Evolutionary conservation across 306 rosid species (phyloP).

Genomic region (Sophora flavescens): DNA sequence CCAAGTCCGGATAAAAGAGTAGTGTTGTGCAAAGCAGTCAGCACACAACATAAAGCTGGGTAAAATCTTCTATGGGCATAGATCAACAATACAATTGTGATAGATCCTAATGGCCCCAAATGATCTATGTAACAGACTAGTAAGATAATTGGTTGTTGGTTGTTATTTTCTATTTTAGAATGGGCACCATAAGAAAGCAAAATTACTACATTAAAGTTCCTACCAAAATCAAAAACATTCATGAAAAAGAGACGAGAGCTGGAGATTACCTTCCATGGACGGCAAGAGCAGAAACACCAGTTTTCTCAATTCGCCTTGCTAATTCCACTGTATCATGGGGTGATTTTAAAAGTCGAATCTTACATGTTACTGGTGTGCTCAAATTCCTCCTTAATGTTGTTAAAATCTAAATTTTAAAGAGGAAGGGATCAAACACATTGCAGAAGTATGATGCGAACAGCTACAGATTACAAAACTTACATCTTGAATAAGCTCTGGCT

Average conservation of each 20-base stretch:
- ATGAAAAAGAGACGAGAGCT: conserved; percentile 22
- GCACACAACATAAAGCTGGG: not conserved
- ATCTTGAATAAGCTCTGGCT: conserved; percentile 89
- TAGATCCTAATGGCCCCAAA: not conserved
- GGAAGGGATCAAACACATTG: conserved; percentile 30
- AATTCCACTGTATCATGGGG: conserved; percentile 83
- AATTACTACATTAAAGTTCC: conserved; percentile 8
- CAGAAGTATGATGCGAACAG: conserved; percentile 29
- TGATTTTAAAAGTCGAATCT: conserved; percentile 81
- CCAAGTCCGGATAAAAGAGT: conserved; percentile 7
- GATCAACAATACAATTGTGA: conserved; percentile 1
- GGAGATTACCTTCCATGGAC: conserved; percentile 89
- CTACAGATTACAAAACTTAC: conserved; percentile 51
- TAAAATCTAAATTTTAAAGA: conserved; percentile 66
- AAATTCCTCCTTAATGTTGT: conserved; percentile 87
- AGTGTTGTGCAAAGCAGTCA: not conserved
- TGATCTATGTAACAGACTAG: not conserved
- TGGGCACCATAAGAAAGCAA: conserved; percentile 25
- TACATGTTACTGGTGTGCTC: conserved; percentile 85
- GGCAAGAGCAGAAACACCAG: conserved; percentile 88
- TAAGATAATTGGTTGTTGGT: conserved; percentile 13
- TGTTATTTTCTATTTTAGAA: conserved; percentile 31
- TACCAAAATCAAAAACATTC: not conserved
- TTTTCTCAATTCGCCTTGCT: conserved; percentile 84
- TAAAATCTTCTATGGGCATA: not conserved